Conservation (phyloP, 495 filamentous ascomycete genomes). For the Umbilicaria muhlenbergii region DNA sequence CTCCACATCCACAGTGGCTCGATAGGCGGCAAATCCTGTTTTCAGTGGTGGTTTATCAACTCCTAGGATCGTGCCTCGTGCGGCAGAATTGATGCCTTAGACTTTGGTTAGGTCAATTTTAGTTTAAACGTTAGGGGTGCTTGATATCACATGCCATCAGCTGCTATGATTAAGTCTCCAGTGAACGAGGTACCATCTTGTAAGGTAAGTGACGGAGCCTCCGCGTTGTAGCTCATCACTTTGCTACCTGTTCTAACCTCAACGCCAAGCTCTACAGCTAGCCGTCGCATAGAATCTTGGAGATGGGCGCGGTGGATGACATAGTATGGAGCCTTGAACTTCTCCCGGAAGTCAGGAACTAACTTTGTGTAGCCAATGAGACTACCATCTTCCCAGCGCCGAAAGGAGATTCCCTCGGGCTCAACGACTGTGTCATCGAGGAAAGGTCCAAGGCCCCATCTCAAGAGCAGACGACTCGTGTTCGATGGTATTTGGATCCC, state of each 20-base stretch:
- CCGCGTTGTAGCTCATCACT: conserved; percentile 14
- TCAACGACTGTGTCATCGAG: conserved; percentile 18
- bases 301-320: conserved; percentile 31
- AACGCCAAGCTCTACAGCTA: conserved; percentile 21
- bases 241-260: conserved; percentile 16
- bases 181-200: conserved; percentile 14
- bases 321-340: conserved; percentile 24
- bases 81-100: conserved; percentile 22
- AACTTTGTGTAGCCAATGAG: conserved; percentile 24
- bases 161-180: conserved; percentile 28
- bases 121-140: background rate
- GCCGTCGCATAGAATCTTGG: conserved; percentile 18
- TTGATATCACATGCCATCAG: conserved; percentile 21
- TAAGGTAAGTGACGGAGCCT: conserved; percentile 12
- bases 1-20: conserved; percentile 25
- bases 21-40: conserved; percentile 25
- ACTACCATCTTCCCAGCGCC: conserved; percentile 27
- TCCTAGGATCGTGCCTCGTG: conserved; percentile 15
- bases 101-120: background rate
- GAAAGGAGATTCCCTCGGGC: conserved; percentile 22
- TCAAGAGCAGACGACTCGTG: background rate
- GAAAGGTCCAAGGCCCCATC: conserved; percentile 22
- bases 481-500: conserved; percentile 9
- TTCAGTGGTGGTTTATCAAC: conserved; percentile 9
- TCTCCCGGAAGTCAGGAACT: conserved; percentile 20